Conservation (phyloP, 306 rosid species). For the Bauhinia variegata region DNA sequence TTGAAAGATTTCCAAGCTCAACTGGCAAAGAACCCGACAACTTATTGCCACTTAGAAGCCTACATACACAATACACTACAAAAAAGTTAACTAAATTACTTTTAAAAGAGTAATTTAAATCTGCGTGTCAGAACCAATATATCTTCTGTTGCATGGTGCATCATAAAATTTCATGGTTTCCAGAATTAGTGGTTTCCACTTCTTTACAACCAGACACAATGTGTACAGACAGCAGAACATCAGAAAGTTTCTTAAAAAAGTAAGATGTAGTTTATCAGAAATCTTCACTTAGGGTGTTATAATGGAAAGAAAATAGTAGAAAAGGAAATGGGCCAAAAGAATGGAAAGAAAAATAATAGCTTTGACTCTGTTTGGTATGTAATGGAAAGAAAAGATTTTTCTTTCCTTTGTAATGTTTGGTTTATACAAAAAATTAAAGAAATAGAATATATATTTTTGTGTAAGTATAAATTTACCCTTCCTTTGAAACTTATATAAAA, state of each 20-base stretch:
- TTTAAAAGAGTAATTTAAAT: background rate
- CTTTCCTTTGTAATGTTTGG: no score
- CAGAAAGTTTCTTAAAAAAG: conserved; percentile 1
- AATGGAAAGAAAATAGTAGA: no score
- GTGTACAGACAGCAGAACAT: conserved; percentile 17
- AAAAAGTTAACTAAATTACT: background rate
- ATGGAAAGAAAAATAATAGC: no score
- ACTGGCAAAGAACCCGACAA: conserved; percentile 60
- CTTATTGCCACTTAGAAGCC: conserved; percentile 64
- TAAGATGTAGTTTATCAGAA: conserved; percentile 9
- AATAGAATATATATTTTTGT: no score
- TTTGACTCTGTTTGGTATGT: no score
- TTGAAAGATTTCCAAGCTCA: conserved; percentile 62
- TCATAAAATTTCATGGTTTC: conserved; percentile 17
- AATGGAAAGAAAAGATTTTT: no score
- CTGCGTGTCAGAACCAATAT: conserved; percentile 16
- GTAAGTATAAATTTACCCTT: no score
- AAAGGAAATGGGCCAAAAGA: no score
- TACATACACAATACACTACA: conserved; percentile 36
- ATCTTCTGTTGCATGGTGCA: conserved; percentile 1
- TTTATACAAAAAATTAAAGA: no score
- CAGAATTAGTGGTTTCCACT: conserved; percentile 17
- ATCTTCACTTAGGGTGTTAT: no score
- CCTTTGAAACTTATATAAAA: no score
- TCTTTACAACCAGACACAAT: conserved; percentile 21